Evolutionary conservation across 345 rosid species (phyloP), one percentile per base, ranked within the genome.

Genomic region (Syzygium aqueum): DNA sequence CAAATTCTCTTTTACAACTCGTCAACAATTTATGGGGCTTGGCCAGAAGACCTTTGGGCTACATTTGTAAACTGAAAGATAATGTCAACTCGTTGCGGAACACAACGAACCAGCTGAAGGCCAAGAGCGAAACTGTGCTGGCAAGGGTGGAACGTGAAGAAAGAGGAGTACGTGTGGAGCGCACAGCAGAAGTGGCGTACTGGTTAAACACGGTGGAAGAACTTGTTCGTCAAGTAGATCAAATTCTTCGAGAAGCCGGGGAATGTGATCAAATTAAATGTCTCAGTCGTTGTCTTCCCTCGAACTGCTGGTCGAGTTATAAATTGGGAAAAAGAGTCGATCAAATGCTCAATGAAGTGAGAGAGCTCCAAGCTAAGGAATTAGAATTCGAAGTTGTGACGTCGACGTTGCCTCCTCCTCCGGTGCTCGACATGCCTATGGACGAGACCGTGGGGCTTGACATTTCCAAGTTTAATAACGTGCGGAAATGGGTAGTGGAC

Each of bases 221-320:
- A 56, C 9, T 56, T 1, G 61, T 1, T 7, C 25, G 8, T 21
- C 27, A 5, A 56, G 61, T 8, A 56, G 61, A 23, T 23, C 61
- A 23, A 56, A 27, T 56, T 56, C 61, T 56, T 56, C 61, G 1
- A 56, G 61, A 56, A 22, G 61, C n/a, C 5, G 5, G 2, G 13
- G 61, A 3, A 56, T 5, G 13, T 22, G 61, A 56, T 1, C 61
- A 56, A 56, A 56, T 56, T 27, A 56, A 56, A 56, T 56, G 61
- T 56, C 61, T 56, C 0, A 9, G 5, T 23, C n/a, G 5, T 23
- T 9, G 5, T 56, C 61, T 56, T 56, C 61, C 0, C 3, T 4
- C 1, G 13, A 56, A 56, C 1, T 23, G 61, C n/a, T 0, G 0
- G 13, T 9, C 13, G 5, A 56, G 5, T 0, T 56, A 23, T 22